Evolutionary conservation across 345 rosid genomes (phyloP).

Genomic region (Carallia pectinifolia): DNA sequence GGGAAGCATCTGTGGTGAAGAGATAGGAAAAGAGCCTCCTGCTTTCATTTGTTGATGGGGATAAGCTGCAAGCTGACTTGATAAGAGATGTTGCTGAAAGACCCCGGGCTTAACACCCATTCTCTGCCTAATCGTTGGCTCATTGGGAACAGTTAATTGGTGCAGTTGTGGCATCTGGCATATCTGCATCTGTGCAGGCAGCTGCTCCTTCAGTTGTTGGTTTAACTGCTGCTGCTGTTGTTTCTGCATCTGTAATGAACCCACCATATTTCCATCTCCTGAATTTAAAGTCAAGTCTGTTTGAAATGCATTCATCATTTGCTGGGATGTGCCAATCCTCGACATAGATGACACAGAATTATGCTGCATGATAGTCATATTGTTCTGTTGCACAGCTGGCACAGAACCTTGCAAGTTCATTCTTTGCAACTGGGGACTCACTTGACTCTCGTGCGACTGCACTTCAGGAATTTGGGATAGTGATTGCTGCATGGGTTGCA

Average conservation of each 20-base stretch:
- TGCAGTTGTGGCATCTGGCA: slow-evolving; percentile 61
- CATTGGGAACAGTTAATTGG: slow-evolving; percentile 73
- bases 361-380: slow-evolving; percentile 64
- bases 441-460: slow-evolving; percentile 65
- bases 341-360: slow-evolving; percentile 65
- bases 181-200: slow-evolving; percentile 31
- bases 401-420: slow-evolving; percentile 60
- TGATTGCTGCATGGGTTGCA: slow-evolving; percentile 63
- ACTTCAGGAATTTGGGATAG: slow-evolving; percentile 57
- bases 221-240: slow-evolving; percentile 45
- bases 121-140: slow-evolving; percentile 60
- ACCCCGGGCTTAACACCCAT: slow-evolving; percentile 66
- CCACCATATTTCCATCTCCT: slow-evolving; percentile 67
- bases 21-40: slow-evolving; percentile 59
- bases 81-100: slow-evolving; percentile 64
- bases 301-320: slow-evolving; percentile 63
- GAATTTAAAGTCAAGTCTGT: slow-evolving; percentile 58
- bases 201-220: slow-evolving; percentile 78
- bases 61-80: slow-evolving; percentile 60
- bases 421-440: slow-evolving; percentile 68
- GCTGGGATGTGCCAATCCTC: slow-evolving; percentile 63
- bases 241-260: slow-evolving; percentile 39
- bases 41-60: slow-evolving; percentile 68
- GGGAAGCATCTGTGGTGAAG: slow-evolving; percentile 78
- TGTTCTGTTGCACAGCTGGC: slow-evolving; percentile 57